Evolutionary conservation across 805 yeast genomes (phyloP).

Genomic region (Debaryomyces tyrocola): DNA sequence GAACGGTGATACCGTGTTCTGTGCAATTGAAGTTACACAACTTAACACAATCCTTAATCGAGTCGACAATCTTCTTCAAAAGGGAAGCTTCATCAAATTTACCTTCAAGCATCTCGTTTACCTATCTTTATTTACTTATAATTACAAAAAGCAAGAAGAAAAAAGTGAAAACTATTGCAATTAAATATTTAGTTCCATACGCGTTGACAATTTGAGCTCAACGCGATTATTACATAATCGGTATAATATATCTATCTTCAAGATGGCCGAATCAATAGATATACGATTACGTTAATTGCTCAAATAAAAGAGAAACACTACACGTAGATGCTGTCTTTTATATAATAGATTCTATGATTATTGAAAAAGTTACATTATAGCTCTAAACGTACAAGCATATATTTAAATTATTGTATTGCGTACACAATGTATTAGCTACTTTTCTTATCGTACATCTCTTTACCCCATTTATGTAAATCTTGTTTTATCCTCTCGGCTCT

Average conservation of each 20-base stretch:
- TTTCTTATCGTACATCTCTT: constrained; percentile 65
- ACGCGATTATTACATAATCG: neutral
- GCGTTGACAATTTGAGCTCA: neutral
- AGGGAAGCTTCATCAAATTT: constrained; percentile 91
- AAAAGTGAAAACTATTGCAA: neutral
- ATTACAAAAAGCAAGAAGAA: neutral
- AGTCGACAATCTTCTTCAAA: constrained; percentile 88
- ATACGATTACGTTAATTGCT: no score
- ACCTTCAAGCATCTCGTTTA: constrained; percentile 81
- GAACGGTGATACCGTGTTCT: constrained; percentile 92
- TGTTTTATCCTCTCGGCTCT: constrained; percentile 75
- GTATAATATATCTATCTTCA: no score
- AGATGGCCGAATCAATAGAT: no score
- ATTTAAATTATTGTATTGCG: neutral
- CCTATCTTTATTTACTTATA: neutral
- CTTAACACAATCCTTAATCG: constrained; percentile 92
- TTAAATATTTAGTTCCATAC: neutral
- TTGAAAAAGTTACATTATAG: no score
- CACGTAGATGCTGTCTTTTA: no score
- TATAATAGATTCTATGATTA: no score
- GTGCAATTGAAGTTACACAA: constrained; percentile 96
- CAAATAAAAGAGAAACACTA: no score
- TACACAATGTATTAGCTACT: neutral
- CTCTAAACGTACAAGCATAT: no score
- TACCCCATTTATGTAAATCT: constrained; percentile 77